A percentile compares a stretch with the other conserved stretches of the same genome.
These are phyloP conservation scores for Neoboletus subvelutipes DNA, from an alignment of 768 basidiomycete genomes.

Conservation along the genomic window DNA sequence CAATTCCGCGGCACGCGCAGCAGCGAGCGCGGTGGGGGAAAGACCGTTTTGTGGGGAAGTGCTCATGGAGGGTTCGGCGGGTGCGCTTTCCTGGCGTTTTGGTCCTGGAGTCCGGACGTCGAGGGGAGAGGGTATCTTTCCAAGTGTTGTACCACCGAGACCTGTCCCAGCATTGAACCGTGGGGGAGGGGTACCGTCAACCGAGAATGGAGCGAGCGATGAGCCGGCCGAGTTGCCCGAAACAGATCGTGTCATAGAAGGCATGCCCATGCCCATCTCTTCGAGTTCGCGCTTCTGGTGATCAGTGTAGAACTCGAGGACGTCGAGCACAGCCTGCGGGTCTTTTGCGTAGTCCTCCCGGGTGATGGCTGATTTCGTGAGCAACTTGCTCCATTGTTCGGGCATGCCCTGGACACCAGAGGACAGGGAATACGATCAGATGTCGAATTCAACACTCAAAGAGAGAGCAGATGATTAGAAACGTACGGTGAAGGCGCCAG, in stretches of 20 bases:
- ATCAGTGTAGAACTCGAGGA: constrained; percentile 97
- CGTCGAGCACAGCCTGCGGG: constrained; percentile 95
- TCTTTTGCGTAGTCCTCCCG: constrained; percentile 97
- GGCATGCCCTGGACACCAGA: constrained; percentile 72
- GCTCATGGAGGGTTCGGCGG: constrained; percentile 31
- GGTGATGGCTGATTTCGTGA: constrained; percentile 96
- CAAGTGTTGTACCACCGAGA: constrained; percentile 64
- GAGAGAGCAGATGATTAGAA: neutral
- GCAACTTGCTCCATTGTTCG: constrained; percentile 95
- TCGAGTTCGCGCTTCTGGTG: constrained; percentile 95
- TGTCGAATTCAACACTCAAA: neutral
- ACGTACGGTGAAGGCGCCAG: constrained; percentile 91
- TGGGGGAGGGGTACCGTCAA: constrained; percentile 50
- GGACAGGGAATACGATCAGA: neutral
- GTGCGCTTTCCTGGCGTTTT: constrained; percentile 49
- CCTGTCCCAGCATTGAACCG: constrained; percentile 93
- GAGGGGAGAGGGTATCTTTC: constrained; percentile 42
- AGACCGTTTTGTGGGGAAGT: constrained; percentile 37
- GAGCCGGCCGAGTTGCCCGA: constrained; percentile 19
- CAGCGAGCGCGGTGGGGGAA: constrained; percentile 45
- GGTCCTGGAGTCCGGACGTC: constrained; percentile 36
- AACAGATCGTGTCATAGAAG: constrained; percentile 23
- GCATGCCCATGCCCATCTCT: constrained; percentile 45
- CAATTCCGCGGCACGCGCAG: constrained; percentile 60
- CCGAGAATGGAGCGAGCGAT: constrained; percentile 38